Base-by-base conservation (phyloP, 768 basidiomycete species). In the Saitozyma sp. region DNA sequence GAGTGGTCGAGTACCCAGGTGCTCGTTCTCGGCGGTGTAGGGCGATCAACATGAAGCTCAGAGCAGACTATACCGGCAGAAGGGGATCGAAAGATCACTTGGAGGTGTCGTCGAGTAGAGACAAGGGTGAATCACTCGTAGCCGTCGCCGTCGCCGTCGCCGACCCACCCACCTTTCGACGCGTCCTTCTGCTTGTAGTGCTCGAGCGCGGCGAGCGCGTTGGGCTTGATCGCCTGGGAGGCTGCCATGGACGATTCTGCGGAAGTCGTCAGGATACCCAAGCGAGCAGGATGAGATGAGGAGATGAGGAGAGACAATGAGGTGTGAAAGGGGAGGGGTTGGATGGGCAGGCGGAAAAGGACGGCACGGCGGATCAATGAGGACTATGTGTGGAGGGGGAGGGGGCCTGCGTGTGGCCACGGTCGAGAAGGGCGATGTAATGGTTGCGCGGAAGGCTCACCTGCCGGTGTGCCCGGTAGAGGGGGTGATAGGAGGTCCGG, bases 191-290 rank as follows among this genome's bases (percentile, higher is more conserved):
- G 61, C 63, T 75, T 90, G 83, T 94, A 95, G 0, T 85, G 83
- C 70, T 92, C 90, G 51, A 95, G 81, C 3, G 91, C 92, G 56
- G 86, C 86, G 45, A 65, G 48, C 7, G 73, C 75, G 43, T 56
- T 62, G 0, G 71, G 71, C 41, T 62, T 56, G 51, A 65, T 49
- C 9, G 61, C 40, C 42, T 50, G 56, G 6, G 65, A 63, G 3
- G 56, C 50, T 10, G 58, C 60, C 14, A 69, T n/a, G 16, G 59
- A 51, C 6, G 58, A 20, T 43, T 58, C 67, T 62, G 45, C 37
- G n/a, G n/a, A 55, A 3, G 10, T 45, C 17, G n/a, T 43, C 9
- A 29, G 16, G 16, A 37, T 58, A 16, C 19, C 40, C 16, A 38
- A 4, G 37, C 9, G 5, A 5, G 29, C 2, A 29, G 29, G 29